Percentiles rank a stretch among this genome's conserved stretches.
phyloP scores from a whole-genome alignment of 2,329 filamentous ascomycete genomes.

The Colletotrichum agaves region DNA sequence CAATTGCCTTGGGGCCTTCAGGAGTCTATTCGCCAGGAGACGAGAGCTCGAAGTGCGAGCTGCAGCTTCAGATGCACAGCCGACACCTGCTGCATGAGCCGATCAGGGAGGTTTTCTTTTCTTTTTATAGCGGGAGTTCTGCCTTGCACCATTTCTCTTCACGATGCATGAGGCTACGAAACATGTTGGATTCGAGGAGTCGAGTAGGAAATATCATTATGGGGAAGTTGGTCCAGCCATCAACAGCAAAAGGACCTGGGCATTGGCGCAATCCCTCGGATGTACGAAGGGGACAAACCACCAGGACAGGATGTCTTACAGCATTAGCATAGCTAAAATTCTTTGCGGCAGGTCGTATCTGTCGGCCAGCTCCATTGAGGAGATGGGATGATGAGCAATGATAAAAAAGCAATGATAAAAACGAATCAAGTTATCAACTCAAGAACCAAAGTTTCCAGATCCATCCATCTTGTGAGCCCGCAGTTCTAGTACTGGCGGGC shows the following conservation, averaged over 20 bases:
- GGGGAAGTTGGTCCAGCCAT: background rate
- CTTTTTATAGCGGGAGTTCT: slow-evolving; percentile 31
- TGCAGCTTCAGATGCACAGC: slow-evolving; percentile 45
- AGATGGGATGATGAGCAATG: slow-evolving; percentile 20
- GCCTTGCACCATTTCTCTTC: background rate
- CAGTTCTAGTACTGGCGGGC: no score
- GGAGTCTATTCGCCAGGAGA: slow-evolving; percentile 81
- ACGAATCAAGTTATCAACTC: background rate
- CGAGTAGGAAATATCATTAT: background rate
- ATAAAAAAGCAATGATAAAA: slow-evolving; percentile 21
- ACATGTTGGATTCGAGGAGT: slow-evolving; percentile 13
- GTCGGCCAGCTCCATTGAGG: background rate
- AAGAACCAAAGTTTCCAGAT: background rate
- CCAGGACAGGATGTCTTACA: background rate
- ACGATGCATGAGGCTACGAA: slow-evolving; percentile 31
- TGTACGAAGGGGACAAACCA: background rate
- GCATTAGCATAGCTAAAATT: background rate
- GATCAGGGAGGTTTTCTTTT: background rate
- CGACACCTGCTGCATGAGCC: slow-evolving; percentile 22
- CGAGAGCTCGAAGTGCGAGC: slow-evolving; percentile 68
- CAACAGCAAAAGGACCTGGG: background rate
- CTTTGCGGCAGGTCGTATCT: slow-evolving; percentile 16
- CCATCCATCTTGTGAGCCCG: background rate
- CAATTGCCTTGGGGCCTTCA: slow-evolving; percentile 89
- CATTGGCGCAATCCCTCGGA: background rate